Evolutionary conservation across 2,329 filamentous ascomycete species (phyloP), one percentile per base, ranked within the genome.

Genomic region (Camillea tinctor): DNA sequence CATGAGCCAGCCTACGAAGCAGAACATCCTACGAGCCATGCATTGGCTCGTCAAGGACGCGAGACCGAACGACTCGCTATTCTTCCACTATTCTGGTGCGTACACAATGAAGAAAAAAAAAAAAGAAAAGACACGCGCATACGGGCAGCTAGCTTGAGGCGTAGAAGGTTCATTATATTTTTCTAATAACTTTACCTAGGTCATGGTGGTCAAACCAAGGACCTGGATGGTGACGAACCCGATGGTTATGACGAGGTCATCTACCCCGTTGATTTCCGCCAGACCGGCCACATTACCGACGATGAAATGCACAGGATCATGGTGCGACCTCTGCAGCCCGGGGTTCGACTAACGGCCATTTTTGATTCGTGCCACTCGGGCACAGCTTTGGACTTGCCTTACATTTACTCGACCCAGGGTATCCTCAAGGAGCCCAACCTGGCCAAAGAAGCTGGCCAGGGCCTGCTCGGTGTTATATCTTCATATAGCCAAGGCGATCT

Each of bases 11-110:
- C 94, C 94, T 8, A 97, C 93, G 4, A 97, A 97, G 76, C 90
- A 92, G 67, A 98, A 98, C 73, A 96, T 98, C 58, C 77, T 98
- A 44, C 86, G 94, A 56, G 94, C 94, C 26, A 98, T 98, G 94
- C 93, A 97, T 74, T 98, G 94, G 94, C 80, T 98, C 20, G 92
- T 97, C 60, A 97, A 97, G 77, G 93, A 97, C 72, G 93, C 94
- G 4, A 85, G 85, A 60, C 91, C 93, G 0, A 96, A 97, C 73
- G 94, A 98, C 74, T 96, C 94, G 4, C 83, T 98, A 6, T 98
- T 98, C 79, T 97, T 98, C 80, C 94, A 98, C 77, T 98, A 97
- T 75, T 97, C 93, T 48, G 93, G 91, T 93, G 77, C 17, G 61
- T 26, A 30, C n/a, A 23, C 22, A 23, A 22, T 23, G 20, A n/a